Evolutionary conservation across 768 basidiomycete genomes (phyloP).

Genomic region (Rhodotorula taiwanensis): DNA sequence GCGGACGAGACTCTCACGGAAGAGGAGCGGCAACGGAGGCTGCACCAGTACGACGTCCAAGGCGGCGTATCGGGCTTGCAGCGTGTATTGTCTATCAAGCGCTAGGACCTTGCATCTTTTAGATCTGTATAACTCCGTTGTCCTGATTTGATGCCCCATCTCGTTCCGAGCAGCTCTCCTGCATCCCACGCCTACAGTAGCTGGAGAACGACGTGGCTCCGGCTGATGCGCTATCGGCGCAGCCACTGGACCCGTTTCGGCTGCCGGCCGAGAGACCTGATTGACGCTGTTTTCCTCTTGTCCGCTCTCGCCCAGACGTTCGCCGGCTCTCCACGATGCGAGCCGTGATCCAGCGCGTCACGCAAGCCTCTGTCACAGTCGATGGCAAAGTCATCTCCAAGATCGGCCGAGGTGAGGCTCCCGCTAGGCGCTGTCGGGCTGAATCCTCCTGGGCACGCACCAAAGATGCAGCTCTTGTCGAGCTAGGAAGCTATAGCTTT

Average conservation of each 20-base stretch:
- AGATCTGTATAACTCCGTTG: too few relatives aligned
- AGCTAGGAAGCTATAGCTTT: too few relatives aligned
- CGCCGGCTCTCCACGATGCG: constrained; percentile 8
- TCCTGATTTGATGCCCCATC: too few relatives aligned
- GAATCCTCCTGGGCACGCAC: neutral
- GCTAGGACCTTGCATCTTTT: neutral
- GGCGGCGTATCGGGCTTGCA: neutral
- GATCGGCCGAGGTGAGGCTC: constrained; percentile 22
- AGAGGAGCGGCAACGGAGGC: neutral
- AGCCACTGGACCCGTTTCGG: too few relatives aligned
- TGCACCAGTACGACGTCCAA: neutral
- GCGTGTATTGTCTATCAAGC: neutral
- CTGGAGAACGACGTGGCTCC: too few relatives aligned
- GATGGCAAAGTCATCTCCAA: constrained; percentile 11
- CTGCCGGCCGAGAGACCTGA: too few relatives aligned
- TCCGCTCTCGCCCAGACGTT: too few relatives aligned
- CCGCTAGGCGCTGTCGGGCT: neutral
- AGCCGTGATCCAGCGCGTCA: constrained; percentile 27
- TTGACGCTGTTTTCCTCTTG: too few relatives aligned
- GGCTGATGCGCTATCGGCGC: too few relatives aligned
- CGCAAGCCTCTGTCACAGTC: constrained; percentile 14
- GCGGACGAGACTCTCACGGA: neutral
- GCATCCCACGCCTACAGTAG: too few relatives aligned
- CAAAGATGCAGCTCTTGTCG: too few relatives aligned
- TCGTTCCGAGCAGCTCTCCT: too few relatives aligned